Conservation (phyloP, 2,329 filamentous ascomycete genomes). For the Trichoderma aggressivum region DNA sequence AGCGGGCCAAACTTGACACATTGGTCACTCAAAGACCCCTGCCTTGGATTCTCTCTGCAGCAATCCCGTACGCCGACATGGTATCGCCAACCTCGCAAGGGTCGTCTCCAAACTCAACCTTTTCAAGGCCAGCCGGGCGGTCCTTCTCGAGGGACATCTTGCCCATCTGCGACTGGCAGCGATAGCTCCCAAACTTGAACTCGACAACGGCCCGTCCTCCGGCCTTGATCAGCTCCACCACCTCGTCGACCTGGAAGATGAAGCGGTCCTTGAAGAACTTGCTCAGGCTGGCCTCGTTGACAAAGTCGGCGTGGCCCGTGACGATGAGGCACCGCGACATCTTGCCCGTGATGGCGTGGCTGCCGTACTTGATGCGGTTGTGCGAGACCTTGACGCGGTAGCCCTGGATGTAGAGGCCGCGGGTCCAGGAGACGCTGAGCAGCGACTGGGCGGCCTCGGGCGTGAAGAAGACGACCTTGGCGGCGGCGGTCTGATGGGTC, state of each 20-base stretch:
- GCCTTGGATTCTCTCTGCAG: slow-evolving; percentile 34
- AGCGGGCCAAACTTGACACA: not conserved
- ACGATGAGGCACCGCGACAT: slow-evolving; percentile 51
- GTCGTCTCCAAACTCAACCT: slow-evolving; percentile 38
- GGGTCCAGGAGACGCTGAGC: slow-evolving; percentile 24
- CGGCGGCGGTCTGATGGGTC: slow-evolving; percentile 39
- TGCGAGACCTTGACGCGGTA: slow-evolving; percentile 38
- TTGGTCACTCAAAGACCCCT: slow-evolving; percentile 27
- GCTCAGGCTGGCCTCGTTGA: slow-evolving; percentile 41
- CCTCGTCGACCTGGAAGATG: slow-evolving; percentile 46
- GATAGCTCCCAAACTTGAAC: slow-evolving; percentile 53
- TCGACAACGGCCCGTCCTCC: slow-evolving; percentile 38
- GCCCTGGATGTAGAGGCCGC: slow-evolving; percentile 37
- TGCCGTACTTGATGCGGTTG: slow-evolving; percentile 47
- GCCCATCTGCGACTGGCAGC: slow-evolving; percentile 52
- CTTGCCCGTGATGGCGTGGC: slow-evolving; percentile 26
- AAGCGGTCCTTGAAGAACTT: slow-evolving; percentile 43
- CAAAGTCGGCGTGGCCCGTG: slow-evolving; percentile 42
- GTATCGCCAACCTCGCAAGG: slow-evolving; percentile 38
- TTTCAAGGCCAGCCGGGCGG: slow-evolving; percentile 33
- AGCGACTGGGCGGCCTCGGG: slow-evolving; percentile 36
- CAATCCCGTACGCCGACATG: slow-evolving; percentile 31
- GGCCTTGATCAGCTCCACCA: slow-evolving; percentile 32
- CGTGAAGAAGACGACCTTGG: slow-evolving; percentile 50
- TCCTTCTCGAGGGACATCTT: slow-evolving; percentile 39